Percentiles rank a stretch among this genome's conserved stretches.
Evolutionary conservation across 768 basidiomycete genomes (phyloP).

Genomic region (Ramaria rubella): DNA sequence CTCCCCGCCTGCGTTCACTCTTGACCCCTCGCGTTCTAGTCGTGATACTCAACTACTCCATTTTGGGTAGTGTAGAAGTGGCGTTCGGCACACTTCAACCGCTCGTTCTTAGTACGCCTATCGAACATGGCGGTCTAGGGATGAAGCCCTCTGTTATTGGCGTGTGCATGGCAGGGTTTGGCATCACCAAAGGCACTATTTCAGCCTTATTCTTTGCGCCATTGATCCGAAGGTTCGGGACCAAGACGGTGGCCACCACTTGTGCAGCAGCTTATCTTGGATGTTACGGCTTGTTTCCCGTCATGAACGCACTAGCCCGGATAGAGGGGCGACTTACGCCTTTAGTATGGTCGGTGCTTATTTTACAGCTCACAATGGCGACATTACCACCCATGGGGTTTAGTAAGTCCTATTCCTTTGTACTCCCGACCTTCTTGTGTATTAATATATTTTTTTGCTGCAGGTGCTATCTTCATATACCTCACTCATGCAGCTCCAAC

Average conservation of each 20-base stretch:
- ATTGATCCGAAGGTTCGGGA: constrained; percentile 36
- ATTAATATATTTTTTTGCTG: no score
- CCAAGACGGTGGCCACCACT: constrained; percentile 33
- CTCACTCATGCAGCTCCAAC: constrained; percentile 26
- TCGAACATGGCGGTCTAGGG: constrained; percentile 52
- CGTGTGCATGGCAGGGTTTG: constrained; percentile 48
- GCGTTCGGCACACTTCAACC: constrained; percentile 61
- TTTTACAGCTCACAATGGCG: constrained; percentile 21
- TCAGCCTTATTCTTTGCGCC: constrained; percentile 37
- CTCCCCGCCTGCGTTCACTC: constrained; percentile 43
- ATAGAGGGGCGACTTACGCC: constrained; percentile 26
- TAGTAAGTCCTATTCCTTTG: constrained; percentile 17
- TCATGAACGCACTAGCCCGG: constrained; percentile 35
- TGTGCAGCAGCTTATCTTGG: constrained; percentile 34
- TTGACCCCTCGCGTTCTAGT: constrained; percentile 51
- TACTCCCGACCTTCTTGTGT: not conserved
- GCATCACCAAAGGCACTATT: constrained; percentile 52
- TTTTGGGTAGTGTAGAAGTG: constrained; percentile 61
- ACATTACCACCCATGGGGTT: constrained; percentile 29
- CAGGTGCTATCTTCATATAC: constrained; percentile 28
- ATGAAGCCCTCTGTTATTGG: constrained; percentile 62
- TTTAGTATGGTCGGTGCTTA: constrained; percentile 31
- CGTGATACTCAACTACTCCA: constrained; percentile 58
- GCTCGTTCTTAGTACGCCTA: constrained; percentile 65
- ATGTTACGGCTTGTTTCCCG: constrained; percentile 37